phyloP scores from a whole-genome alignment of 1,284 basidiomycete species.

The Ceratobasidium sp. region DNA sequence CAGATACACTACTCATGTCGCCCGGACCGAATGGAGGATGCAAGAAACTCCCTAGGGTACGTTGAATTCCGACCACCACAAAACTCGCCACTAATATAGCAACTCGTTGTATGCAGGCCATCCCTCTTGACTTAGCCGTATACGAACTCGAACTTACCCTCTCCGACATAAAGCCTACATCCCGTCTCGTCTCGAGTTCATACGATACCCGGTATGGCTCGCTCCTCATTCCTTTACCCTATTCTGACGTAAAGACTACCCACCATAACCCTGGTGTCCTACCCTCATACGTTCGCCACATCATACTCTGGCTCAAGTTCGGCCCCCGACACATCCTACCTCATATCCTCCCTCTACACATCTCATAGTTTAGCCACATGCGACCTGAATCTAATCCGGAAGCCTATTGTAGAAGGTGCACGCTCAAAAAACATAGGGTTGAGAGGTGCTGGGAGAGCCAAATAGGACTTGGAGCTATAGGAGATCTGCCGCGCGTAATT shows the following conservation, averaged over 20 bases:
- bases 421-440: background rate
- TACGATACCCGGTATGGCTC: background rate
- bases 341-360: slow-evolving; percentile 3
- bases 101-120: slow-evolving; percentile 4
- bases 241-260: background rate
- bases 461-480: slow-evolving; percentile 27
- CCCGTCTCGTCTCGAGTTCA: slow-evolving; percentile 1
- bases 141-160: slow-evolving; percentile 32
- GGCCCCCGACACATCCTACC: background rate
- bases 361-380: background rate
- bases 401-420: slow-evolving; percentile 7
- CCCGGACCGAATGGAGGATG: slow-evolving; percentile 30
- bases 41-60: slow-evolving; percentile 23
- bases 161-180: slow-evolving; percentile 5
- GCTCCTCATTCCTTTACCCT: background rate
- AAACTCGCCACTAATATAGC: background rate
- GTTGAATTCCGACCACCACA: background rate
- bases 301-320: slow-evolving; percentile 34
- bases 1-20: slow-evolving; percentile 17
- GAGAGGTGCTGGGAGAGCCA: slow-evolving; percentile 7
- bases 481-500: slow-evolving; percentile 20
- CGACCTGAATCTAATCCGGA: slow-evolving; percentile 24
- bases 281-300: slow-evolving; percentile 5
- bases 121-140: slow-evolving; percentile 19
- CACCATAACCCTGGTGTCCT: background rate